A percentile compares a stretch with the other conserved stretches of the same genome.
These are phyloP conservation scores for Agaricus subrufescens DNA, from an alignment of 768 basidiomycete genomes.

Conservation along the genomic window DNA sequence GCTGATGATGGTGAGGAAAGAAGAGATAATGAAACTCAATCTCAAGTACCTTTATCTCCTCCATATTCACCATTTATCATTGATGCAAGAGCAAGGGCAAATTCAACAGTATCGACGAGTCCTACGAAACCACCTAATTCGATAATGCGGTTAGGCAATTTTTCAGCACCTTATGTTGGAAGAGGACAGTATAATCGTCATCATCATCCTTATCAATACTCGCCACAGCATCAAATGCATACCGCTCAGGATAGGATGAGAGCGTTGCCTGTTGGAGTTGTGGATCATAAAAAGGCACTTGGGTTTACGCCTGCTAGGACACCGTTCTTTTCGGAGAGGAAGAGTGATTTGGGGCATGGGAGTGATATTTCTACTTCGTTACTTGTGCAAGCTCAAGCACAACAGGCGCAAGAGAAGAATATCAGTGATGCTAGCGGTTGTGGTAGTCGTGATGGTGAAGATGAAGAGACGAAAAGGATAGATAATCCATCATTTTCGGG, in stretches of 20 bases:
- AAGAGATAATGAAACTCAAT: conserved; percentile 19
- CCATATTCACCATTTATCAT: conserved; percentile 16
- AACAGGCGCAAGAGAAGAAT: neutral
- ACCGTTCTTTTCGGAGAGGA: conserved; percentile 45
- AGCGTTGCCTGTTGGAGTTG: conserved; percentile 18
- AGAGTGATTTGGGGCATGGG: conserved; percentile 32
- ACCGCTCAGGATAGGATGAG: conserved; percentile 22
- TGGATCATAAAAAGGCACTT: conserved; percentile 45
- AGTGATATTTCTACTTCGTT: conserved; percentile 26
- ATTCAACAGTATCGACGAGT: conserved; percentile 27
- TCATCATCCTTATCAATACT: no score
- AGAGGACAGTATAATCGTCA: conserved; percentile 19
- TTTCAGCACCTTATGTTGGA: conserved; percentile 62
- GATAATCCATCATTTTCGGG: no score
- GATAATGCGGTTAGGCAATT: conserved; percentile 64
- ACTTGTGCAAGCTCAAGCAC: conserved; percentile 4
- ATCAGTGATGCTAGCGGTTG: neutral
- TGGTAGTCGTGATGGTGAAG: no score
- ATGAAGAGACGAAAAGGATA: no score
- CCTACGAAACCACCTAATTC: conserved; percentile 27
- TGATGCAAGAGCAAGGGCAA: conserved; percentile 32
- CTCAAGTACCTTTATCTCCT: conserved; percentile 12
- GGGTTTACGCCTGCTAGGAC: conserved; percentile 41
- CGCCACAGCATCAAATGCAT: no score
- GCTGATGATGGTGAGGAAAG: conserved; percentile 30